Percentiles rank a stretch among this genome's conserved stretches.
phyloP scores from a whole-genome alignment of 1,284 basidiomycete genomes.

The Ustanciosporium gigantosporum region DNA sequence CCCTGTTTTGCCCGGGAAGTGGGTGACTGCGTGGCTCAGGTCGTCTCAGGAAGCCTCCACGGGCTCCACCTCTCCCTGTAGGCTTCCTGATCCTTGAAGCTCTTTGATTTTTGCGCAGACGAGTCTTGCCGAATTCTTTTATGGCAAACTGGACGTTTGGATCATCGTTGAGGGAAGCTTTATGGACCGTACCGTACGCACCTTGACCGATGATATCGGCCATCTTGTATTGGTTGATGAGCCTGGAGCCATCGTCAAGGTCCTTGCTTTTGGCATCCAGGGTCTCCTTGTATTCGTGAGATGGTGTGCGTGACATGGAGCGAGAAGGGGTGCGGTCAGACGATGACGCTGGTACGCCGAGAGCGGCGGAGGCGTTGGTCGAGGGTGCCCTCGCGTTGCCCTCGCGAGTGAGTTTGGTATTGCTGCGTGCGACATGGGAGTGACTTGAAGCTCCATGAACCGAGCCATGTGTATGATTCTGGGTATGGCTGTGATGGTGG shows the following conservation, averaged over 20 bases:
- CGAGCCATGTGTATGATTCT: too few relatives aligned
- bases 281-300: constrained; percentile 46
- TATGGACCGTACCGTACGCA: constrained; percentile 52
- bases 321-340: constrained; percentile 14
- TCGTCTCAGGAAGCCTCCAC: constrained; percentile 2
- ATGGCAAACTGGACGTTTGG: constrained; percentile 35
- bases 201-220: constrained; percentile 52
- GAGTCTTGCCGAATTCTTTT: constrained; percentile 59
- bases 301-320: constrained; percentile 23
- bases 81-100: constrained; percentile 24
- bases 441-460: not conserved
- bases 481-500: not conserved
- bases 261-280: constrained; percentile 53
- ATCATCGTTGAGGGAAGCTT: constrained; percentile 43
- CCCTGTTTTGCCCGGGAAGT: not conserved
- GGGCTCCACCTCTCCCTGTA: not conserved
- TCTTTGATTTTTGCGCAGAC: constrained; percentile 45
- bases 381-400: constrained; percentile 1
- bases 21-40: not conserved
- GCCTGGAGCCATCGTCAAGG: constrained; percentile 51
- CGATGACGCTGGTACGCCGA: constrained; percentile 9
- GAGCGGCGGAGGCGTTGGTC: constrained; percentile 6
- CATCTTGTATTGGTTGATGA: constrained; percentile 60
- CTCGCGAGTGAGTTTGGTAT: not conserved
- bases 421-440: not conserved